Percentiles rank a stretch among this genome's conserved stretches.
Conservation (phyloP, 108 stramenopile genomes). For the Pseudonitzschia pungens region DNA sequence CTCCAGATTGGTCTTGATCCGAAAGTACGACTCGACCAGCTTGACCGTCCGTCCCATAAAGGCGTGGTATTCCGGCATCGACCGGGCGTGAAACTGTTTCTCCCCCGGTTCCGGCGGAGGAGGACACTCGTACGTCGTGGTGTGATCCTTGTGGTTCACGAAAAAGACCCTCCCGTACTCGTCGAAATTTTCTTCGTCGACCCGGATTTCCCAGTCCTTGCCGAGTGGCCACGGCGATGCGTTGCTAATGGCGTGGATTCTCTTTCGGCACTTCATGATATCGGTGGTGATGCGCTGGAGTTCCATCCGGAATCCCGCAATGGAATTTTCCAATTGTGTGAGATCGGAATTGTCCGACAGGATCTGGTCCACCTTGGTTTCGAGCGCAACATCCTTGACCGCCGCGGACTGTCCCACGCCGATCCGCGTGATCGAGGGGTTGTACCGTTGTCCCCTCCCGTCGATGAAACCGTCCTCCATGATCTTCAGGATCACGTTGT, state of each 20-base stretch:
- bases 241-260: slow-evolving; percentile 68
- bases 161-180: slow-evolving; percentile 58
- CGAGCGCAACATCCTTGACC: slow-evolving; percentile 70
- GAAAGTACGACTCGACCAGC: slow-evolving; percentile 73
- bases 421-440: slow-evolving; percentile 91
- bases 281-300: slow-evolving; percentile 53
- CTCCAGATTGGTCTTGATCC: slow-evolving; percentile 64
- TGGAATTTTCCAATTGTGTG: slow-evolving; percentile 56
- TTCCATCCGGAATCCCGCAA: slow-evolving; percentile 72
- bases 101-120: slow-evolving; percentile 83
- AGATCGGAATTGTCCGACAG: slow-evolving; percentile 56
- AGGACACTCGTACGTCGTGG: slow-evolving; percentile 75
- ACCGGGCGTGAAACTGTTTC: slow-evolving; percentile 46
- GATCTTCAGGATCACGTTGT: slow-evolving; percentile 94
- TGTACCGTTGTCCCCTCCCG: slow-evolving; percentile 88
- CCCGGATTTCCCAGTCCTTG: slow-evolving; percentile 90
- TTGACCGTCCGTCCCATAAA: slow-evolving; percentile 70
- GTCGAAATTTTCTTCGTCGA: slow-evolving; percentile 72
- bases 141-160: slow-evolving; percentile 85
- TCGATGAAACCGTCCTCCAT: slow-evolving; percentile 92
- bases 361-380: slow-evolving; percentile 71
- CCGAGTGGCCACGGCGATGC: slow-evolving; percentile 73
- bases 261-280: slow-evolving; percentile 55
- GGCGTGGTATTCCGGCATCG: slow-evolving; percentile 83
- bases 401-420: slow-evolving; percentile 73